These are phyloP conservation scores for Ganoderma leucocontextum DNA, from an alignment of 1,284 basidiomycete species.

Conservation along the genomic window DNA sequence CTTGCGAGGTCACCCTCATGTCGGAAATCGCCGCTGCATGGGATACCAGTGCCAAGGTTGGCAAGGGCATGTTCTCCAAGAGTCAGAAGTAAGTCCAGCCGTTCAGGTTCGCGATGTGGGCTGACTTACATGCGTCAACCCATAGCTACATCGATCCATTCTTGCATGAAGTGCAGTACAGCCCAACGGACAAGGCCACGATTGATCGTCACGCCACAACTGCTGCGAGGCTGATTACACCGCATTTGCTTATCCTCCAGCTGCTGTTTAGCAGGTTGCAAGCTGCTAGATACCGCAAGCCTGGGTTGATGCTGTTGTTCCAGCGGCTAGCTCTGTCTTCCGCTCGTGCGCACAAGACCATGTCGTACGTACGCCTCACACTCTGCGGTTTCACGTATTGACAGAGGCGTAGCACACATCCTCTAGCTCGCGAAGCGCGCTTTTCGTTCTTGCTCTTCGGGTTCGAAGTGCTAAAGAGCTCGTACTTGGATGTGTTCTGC, in stretches of 20 bases:
- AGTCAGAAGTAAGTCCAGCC: conserved; percentile 72
- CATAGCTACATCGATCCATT: conserved; percentile 90
- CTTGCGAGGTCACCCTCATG: conserved; percentile 80
- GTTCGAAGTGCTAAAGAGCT: conserved; percentile 92
- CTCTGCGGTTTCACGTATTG: neutral
- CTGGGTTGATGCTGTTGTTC: conserved; percentile 87
- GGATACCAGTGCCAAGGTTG: conserved; percentile 81
- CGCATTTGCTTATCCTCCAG: conserved; percentile 88
- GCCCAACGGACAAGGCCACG: conserved; percentile 87
- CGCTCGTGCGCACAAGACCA: conserved; percentile 65
- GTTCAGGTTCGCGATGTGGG: neutral
- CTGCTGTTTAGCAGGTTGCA: conserved; percentile 95
- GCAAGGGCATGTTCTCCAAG: conserved; percentile 86
- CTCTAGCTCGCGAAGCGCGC: conserved; percentile 88
- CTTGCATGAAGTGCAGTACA: conserved; percentile 86
- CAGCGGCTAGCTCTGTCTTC: conserved; percentile 88
- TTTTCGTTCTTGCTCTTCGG: conserved; percentile 93
- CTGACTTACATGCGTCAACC: neutral
- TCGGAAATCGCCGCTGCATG: conserved; percentile 90
- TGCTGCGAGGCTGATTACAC: conserved; percentile 81
- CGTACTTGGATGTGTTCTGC: conserved; percentile 84
- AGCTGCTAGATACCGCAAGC: conserved; percentile 89
- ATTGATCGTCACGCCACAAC: conserved; percentile 79
- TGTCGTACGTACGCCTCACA: conserved; percentile 67
- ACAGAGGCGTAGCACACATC: conserved; percentile 76